Conservation (phyloP, 208 protist species). For the Crithidia fasciculata region DNA sequence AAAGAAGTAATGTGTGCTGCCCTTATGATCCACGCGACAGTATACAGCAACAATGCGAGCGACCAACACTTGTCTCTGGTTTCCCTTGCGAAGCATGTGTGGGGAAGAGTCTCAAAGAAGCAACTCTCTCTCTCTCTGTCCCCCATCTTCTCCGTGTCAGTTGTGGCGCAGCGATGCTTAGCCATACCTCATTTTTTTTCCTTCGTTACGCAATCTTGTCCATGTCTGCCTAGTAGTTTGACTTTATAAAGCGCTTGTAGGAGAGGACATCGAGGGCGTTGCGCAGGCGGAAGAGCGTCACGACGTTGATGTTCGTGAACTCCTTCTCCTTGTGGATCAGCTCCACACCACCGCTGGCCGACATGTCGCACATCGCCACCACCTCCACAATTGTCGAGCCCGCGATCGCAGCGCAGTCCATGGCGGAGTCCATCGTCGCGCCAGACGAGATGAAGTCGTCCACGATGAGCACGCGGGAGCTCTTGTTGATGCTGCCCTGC, state of each 20-base stretch:
- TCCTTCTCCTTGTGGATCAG: conserved; percentile 61
- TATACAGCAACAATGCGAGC: too few species aligned
- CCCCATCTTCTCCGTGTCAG: too few species aligned
- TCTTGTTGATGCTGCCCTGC: conserved; percentile 56
- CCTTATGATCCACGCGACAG: too few species aligned
- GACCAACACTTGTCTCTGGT: too few species aligned
- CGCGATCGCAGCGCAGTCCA: conserved; percentile 72
- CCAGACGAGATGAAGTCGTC: conserved; percentile 91
- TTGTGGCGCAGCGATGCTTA: too few species aligned
- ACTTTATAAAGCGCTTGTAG: conserved; percentile 29
- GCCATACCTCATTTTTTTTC: too few species aligned
- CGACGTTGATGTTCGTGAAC: conserved; percentile 61
- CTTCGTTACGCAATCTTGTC: too few species aligned
- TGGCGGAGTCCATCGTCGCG: conserved; percentile 61
- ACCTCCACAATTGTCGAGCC: conserved; percentile 71
- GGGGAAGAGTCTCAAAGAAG: too few species aligned
- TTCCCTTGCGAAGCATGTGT: too few species aligned
- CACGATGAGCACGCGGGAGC: conserved; percentile 80
- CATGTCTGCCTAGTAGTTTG: conserved; percentile 5
- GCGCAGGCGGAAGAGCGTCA: conserved; percentile 80
- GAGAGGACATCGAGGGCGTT: conserved; percentile 44
- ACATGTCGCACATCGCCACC: conserved; percentile 73
- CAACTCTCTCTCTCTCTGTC: too few species aligned
- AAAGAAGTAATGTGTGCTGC: too few species aligned
- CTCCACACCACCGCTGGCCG: conserved; percentile 63